These are phyloP conservation scores for Linnemannia hyalina DNA, from an alignment of 192 early-diverging fungal species.

Conservation along the genomic window DNA sequence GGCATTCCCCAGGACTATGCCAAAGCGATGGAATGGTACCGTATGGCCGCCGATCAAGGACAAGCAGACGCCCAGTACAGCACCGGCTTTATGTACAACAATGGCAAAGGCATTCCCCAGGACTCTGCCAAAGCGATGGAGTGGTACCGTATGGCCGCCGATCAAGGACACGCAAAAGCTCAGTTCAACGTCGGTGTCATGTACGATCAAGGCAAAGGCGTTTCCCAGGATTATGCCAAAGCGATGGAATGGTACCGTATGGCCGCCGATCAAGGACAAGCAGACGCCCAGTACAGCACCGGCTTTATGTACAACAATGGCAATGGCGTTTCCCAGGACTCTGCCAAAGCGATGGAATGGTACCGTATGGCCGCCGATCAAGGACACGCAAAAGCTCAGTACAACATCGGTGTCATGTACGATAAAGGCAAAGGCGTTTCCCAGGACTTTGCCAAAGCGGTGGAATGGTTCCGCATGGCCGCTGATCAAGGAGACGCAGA, in stretches of 20 bases:
- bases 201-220: neutral
- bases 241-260: neutral
- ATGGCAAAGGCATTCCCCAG: neutral
- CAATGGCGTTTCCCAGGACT: neutral
- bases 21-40: neutral
- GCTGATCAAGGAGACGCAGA: no score
- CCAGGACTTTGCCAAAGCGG: no score
- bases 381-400: no score
- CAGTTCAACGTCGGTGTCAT: neutral
- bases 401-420: no score
- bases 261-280: no score
- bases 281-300: no score
- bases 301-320: neutral
- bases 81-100: neutral
- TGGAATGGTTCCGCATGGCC: no score
- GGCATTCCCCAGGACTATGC: no score
- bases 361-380: no score
- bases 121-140: neutral
- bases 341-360: no score
- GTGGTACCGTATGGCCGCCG: neutral
- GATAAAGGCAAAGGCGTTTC: no score
- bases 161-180: neutral
- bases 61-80: neutral
- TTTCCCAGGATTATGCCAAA: neutral
- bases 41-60: neutral